Percentiles rank a stretch among this genome's conserved stretches.
These are phyloP conservation scores for Ceratocystis colombiana DNA, from an alignment of 2,329 filamentous ascomycete species.

Conservation along the genomic window DNA sequence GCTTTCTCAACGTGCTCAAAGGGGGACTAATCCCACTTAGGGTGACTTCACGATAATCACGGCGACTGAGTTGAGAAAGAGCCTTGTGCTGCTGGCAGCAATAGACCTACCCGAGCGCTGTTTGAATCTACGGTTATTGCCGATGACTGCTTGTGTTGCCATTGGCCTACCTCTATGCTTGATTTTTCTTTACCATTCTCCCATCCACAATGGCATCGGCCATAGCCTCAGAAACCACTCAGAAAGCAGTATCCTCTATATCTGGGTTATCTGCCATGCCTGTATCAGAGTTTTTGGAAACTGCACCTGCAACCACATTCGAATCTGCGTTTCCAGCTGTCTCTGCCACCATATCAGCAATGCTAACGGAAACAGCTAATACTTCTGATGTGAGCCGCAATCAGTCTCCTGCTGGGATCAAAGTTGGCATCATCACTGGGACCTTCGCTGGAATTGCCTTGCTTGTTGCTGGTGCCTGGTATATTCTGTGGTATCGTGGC, in stretches of 20 bases:
- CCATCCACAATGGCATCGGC: neutral
- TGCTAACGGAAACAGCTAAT: neutral
- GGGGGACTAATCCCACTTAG: neutral
- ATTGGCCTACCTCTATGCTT: too few species aligned
- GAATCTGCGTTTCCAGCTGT: neutral
- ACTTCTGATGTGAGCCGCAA: neutral
- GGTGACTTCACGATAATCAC: neutral
- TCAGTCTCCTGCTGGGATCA: slow-evolving; percentile 34
- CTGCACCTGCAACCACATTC: neutral
- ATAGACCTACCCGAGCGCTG: neutral
- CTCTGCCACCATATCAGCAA: neutral
- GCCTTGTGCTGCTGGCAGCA: neutral
- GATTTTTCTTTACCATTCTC: neutral
- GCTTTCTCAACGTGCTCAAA: neutral
- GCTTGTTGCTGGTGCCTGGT: slow-evolving; percentile 36
- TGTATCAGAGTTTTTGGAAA: neutral
- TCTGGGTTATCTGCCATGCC: neutral
- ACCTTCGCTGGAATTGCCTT: slow-evolving; percentile 35
- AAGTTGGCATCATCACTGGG: slow-evolving; percentile 41
- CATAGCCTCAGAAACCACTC: neutral
- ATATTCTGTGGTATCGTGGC: slow-evolving; percentile 37
- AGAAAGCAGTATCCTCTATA: neutral
- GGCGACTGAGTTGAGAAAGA: neutral
- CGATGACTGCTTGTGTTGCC: too few species aligned
- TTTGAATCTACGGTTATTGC: too few species aligned